Conservation (phyloP, 495 filamentous ascomycete genomes). For the Parachaetomium inaequale region DNA sequence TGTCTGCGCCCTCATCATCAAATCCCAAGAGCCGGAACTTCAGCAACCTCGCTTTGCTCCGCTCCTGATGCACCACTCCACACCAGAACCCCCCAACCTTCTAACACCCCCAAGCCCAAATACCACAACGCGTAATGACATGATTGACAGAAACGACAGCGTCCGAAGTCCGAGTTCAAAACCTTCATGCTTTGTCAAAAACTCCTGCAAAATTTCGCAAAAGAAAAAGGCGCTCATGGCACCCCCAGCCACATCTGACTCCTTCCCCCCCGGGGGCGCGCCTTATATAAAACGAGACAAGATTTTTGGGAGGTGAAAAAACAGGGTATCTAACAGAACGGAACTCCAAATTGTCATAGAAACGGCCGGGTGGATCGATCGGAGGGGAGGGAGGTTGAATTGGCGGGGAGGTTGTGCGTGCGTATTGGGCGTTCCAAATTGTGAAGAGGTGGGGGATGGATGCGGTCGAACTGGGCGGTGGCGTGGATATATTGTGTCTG, state of each 20-base stretch:
- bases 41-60: background rate
- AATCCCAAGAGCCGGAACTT: too few species aligned
- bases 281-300: constrained; percentile 5
- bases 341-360: background rate
- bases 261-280: constrained; percentile 1
- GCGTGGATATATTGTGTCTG: background rate
- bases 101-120: background rate
- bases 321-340: constrained; percentile 29
- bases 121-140: background rate
- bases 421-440: background rate
- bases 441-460: background rate
- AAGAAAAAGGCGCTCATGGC: background rate
- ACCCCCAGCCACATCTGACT: too few species aligned
- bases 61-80: background rate
- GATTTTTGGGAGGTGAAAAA: background rate
- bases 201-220: background rate
- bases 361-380: background rate
- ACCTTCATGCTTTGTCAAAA: background rate
- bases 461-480: background rate
- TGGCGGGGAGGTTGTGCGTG: background rate
- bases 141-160: background rate
- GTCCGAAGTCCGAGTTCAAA: background rate
- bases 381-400: background rate
- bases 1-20: too few species aligned
- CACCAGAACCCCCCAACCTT: background rate